phyloP scores from a whole-genome alignment of 208 protist genomes.

The Acanthamoeba comandoni region DNA sequence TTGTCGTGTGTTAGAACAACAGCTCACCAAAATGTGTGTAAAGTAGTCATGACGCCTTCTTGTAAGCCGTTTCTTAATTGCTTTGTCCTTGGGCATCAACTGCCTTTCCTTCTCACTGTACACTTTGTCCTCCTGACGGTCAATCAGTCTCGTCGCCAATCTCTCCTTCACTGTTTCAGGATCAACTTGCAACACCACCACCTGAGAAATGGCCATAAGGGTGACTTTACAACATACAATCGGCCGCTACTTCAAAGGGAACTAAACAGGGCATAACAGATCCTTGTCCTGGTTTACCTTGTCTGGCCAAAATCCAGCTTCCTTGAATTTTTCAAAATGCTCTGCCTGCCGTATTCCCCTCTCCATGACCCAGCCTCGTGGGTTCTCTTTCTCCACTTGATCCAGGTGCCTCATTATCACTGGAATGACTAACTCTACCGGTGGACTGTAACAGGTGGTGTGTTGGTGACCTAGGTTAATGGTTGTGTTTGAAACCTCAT shows the following conservation, averaged over 20 bases:
- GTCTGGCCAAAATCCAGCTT: slow-evolving; percentile 19
- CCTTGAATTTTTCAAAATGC: slow-evolving; percentile 13
- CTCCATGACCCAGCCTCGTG: slow-evolving; percentile 63
- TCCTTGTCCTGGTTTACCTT: no score
- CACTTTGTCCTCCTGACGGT: background rate
- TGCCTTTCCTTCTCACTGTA: background rate
- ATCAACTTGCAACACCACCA: slow-evolving; percentile 16
- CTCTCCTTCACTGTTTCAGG: slow-evolving; percentile 1
- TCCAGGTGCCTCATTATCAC: slow-evolving; percentile 31
- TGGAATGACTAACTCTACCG: slow-evolving; percentile 43
- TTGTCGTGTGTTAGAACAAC: background rate
- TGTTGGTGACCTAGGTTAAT: no score
- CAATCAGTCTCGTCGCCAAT: background rate
- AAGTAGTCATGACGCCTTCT: background rate
- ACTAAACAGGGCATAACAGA: no score
- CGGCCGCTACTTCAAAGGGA: no score
- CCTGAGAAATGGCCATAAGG: background rate
- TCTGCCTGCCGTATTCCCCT: slow-evolving; percentile 27
- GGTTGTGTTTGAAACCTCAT: no score
- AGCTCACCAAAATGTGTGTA: background rate
- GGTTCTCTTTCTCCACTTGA: background rate
- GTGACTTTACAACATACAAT: no score
- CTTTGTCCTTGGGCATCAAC: no score
- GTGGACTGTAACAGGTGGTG: no score
- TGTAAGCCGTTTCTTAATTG: background rate